phyloP scores from a whole-genome alignment of 176 grass and related monocot species.

The Avena eriantha region DNA sequence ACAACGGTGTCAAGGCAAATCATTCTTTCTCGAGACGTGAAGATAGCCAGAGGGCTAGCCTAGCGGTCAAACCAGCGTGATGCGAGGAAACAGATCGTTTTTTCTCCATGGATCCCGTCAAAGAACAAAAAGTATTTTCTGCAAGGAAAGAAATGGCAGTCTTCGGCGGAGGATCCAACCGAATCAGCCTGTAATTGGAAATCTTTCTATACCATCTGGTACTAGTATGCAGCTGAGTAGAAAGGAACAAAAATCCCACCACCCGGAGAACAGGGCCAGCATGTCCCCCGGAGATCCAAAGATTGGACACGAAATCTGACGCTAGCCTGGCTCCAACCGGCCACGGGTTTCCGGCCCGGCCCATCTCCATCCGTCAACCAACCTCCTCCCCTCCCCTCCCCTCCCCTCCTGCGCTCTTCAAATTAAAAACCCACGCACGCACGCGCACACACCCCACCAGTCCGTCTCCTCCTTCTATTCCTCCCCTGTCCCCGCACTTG shows the following conservation, averaged over 20 bases:
- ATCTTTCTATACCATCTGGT: not conserved
- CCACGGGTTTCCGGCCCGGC: constrained; percentile 60
- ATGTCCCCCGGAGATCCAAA: constrained; percentile 45
- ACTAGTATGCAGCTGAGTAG: not conserved
- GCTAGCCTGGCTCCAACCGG: not conserved
- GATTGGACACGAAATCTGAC: not conserved
- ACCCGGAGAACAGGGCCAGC: constrained; percentile 45
- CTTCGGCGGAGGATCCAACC: not conserved
- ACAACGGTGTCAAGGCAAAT: constrained; percentile 7
- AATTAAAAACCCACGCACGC: constrained; percentile 46
- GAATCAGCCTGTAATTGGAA: constrained; percentile 1
- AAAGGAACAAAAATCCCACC: not conserved
- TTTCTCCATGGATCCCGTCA: too few relatives aligned
- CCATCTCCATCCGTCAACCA: constrained; percentile 43
- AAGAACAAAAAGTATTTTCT: too few relatives aligned
- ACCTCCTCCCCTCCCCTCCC: not conserved
- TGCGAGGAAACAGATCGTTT: not conserved
- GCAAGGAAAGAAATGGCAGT: too few relatives aligned
- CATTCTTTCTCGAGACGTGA: not conserved
- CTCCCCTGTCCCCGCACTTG: not conserved
- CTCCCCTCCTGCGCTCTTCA: constrained; percentile 39
- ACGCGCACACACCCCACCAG: not conserved
- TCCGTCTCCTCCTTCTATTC: not conserved
- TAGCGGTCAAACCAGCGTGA: not conserved
- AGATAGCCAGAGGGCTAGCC: not conserved